These are phyloP conservation scores for Sicyos baderoa DNA, from an alignment of 306 rosid species.

Conservation along the genomic window DNA sequence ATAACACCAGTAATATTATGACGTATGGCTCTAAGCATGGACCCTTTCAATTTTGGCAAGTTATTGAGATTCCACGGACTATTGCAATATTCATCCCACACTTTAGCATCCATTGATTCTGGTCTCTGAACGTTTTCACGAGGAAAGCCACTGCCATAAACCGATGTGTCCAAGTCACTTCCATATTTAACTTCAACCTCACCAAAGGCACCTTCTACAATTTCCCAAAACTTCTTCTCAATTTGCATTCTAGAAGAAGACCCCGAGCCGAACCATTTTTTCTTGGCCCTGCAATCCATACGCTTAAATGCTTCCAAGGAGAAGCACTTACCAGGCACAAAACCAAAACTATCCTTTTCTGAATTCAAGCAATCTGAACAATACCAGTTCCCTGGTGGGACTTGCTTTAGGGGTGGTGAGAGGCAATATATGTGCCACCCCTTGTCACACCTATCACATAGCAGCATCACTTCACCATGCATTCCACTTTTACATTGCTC, in stretches of 20 bases:
- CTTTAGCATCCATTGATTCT: constrained; percentile 50
- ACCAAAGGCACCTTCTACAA: constrained; percentile 87
- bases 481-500: constrained; percentile 90
- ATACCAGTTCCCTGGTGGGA: constrained; percentile 88
- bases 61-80: constrained; percentile 97
- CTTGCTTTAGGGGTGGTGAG: constrained; percentile 78
- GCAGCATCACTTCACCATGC: constrained; percentile 95
- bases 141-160: constrained; percentile 89
- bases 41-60: constrained; percentile 87
- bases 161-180: constrained; percentile 86
- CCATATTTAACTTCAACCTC: constrained; percentile 97
- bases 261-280: constrained; percentile 90
- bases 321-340: constrained; percentile 74
- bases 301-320: constrained; percentile 78
- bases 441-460: constrained; percentile 89
- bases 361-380: constrained; percentile 90
- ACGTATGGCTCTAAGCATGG: constrained; percentile 78
- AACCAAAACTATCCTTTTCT: constrained; percentile 83
- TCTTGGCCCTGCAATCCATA: constrained; percentile 64
- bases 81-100: constrained; percentile 71
- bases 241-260: constrained; percentile 72
- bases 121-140: constrained; percentile 53
- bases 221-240: constrained; percentile 95
- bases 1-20: constrained; percentile 95
- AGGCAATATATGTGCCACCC: constrained; percentile 97